phyloP scores from a whole-genome alignment of 2,329 filamentous ascomycete genomes.

The Corynespora cassiicola region DNA sequence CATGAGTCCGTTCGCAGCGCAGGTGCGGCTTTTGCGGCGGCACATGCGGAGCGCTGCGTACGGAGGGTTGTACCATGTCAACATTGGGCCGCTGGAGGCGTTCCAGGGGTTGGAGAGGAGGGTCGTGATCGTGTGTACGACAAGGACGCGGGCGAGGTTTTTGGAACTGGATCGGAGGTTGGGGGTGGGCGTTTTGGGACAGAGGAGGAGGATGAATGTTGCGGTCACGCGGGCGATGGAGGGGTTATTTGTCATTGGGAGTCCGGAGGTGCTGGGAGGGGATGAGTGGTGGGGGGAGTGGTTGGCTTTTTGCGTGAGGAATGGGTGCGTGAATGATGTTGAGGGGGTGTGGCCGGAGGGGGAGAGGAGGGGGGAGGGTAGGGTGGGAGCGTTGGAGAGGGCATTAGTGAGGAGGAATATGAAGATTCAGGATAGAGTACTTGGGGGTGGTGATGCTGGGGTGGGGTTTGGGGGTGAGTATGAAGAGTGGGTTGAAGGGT shows the following conservation, averaged over 20 bases:
- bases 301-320: slow-evolving; percentile 47
- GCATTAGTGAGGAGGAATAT: slow-evolving; percentile 26
- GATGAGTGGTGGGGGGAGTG: slow-evolving; percentile 48
- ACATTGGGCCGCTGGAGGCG: slow-evolving; percentile 54
- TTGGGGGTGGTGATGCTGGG: slow-evolving; percentile 11
- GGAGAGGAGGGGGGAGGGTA: slow-evolving; percentile 4
- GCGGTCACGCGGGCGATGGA: slow-evolving; percentile 53
- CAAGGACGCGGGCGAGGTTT: slow-evolving; percentile 42
- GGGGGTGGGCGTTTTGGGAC: slow-evolving; percentile 45
- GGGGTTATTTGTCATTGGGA: slow-evolving; percentile 51
- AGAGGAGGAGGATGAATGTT: slow-evolving; percentile 52
- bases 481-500: slow-evolving; percentile 29
- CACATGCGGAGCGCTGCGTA: slow-evolving; percentile 34
- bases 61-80: slow-evolving; percentile 43
- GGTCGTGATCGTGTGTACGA: slow-evolving; percentile 54
- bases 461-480: slow-evolving; percentile 19
- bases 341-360: slow-evolving; percentile 8
- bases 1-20: slow-evolving; percentile 54
- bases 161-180: slow-evolving; percentile 36
- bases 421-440: slow-evolving; percentile 9
- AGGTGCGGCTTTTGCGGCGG: slow-evolving; percentile 49
- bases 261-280: slow-evolving; percentile 41
- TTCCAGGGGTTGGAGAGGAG: slow-evolving; percentile 55
- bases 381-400: slow-evolving; percentile 32
- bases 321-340: slow-evolving; percentile 36